These are phyloP conservation scores for Leccinum longicurvipes DNA, from an alignment of 768 basidiomycete genomes.

Conservation along the genomic window DNA sequence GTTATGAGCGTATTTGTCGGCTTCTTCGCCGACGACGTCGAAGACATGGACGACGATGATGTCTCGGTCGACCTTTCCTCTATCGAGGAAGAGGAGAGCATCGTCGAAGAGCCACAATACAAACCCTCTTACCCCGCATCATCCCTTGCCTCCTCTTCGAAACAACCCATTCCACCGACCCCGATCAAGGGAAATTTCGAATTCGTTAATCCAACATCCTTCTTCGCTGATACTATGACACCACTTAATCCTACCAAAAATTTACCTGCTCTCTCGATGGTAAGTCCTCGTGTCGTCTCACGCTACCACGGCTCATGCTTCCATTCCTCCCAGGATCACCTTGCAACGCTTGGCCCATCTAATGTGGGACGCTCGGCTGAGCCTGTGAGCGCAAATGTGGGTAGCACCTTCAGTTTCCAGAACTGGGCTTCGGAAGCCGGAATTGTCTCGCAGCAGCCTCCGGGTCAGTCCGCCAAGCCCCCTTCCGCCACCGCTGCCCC, in stretches of 20 bases:
- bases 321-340: conserved; percentile 21
- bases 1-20: conserved; percentile 30
- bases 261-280: conserved; percentile 31
- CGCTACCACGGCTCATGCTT: conserved; percentile 5
- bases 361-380: conserved; percentile 21
- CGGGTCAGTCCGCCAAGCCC: conserved; percentile 8
- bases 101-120: conserved; percentile 17
- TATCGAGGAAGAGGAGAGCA: conserved; percentile 18
- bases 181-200: conserved; percentile 22
- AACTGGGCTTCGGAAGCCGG: conserved; percentile 32
- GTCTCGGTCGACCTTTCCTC: conserved; percentile 5
- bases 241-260: conserved; percentile 26
- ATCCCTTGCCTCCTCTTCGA: not conserved
- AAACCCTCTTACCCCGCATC: conserved; percentile 3
- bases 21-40: conserved; percentile 28
- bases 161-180: conserved; percentile 18
- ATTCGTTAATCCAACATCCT: conserved; percentile 28
- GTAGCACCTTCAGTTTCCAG: conserved; percentile 25
- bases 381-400: conserved; percentile 7
- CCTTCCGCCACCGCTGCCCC: conserved; percentile 3
- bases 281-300: conserved; percentile 9
- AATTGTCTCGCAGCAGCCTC: conserved; percentile 20
- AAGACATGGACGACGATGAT: conserved; percentile 18
- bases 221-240: conserved; percentile 19
- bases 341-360: conserved; percentile 28